Conservation (phyloP, 1,284 basidiomycete species). For the Malassezia sympodialis region DNA sequence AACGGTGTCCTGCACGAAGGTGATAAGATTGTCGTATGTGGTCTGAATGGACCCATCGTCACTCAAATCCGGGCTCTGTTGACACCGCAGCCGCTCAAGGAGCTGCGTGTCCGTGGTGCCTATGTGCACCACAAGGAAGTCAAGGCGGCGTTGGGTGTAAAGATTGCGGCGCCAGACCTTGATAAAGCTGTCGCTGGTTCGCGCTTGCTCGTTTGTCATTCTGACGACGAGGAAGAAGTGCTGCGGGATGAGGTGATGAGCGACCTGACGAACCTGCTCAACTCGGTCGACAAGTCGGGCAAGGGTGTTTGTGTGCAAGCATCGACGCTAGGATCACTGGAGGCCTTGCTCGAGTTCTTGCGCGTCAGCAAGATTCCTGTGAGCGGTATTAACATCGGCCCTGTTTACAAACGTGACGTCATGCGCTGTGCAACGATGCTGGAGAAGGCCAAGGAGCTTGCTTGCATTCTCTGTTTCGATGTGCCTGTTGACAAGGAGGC, state of each 20-base stretch:
- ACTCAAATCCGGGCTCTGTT: conserved; percentile 87
- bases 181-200: conserved; percentile 99
- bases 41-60: conserved; percentile 92
- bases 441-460: conserved; percentile 89
- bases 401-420: conserved; percentile 90
- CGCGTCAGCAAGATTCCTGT: conserved; percentile 84
- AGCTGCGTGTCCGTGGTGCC: conserved; percentile 90
- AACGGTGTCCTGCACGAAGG: conserved; percentile 89
- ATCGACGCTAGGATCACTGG: conserved; percentile 90
- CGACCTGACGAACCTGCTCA: conserved; percentile 78
- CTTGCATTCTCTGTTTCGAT: conserved; percentile 93
- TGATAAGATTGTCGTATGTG: conserved; percentile 91
- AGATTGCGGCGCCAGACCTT: conserved; percentile 86
- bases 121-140: conserved; percentile 98
- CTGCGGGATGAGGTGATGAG: conserved; percentile 92
- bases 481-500: conserved; percentile 82
- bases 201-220: conserved; percentile 76
- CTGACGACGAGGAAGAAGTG: conserved; percentile 92
- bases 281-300: conserved; percentile 87
- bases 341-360: conserved; percentile 92
- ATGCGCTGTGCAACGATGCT: conserved; percentile 89
- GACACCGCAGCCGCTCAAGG: conserved; percentile 91
- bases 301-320: conserved; percentile 96
- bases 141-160: conserved; percentile 94
- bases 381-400: conserved; percentile 86